These are phyloP conservation scores for Dorcoceras hygrometricum DNA, from an alignment of 257 asterid species.

Conservation along the genomic window DNA sequence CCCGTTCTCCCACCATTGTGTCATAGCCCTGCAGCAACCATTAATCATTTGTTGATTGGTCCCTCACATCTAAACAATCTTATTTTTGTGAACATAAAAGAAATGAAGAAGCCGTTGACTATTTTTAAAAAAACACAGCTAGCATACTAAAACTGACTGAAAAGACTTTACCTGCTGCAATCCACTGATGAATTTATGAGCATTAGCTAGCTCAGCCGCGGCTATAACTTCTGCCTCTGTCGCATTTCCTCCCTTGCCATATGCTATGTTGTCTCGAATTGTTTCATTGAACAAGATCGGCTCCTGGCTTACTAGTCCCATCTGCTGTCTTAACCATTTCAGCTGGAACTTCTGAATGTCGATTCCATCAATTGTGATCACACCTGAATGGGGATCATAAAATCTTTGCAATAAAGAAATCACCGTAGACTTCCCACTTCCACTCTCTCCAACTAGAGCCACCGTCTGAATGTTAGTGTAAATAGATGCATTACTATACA, in stretches of 20 bases:
- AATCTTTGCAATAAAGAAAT: slow-evolving; percentile 53
- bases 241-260: slow-evolving; percentile 57
- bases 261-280: slow-evolving; percentile 62
- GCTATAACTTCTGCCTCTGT: slow-evolving; percentile 58
- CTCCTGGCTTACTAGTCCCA: slow-evolving; percentile 81
- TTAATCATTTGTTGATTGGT: neutral
- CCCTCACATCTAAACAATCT: no score
- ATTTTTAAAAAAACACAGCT: no score
- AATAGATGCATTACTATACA: neutral
- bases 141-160: no score
- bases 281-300: slow-evolving; percentile 60
- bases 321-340: slow-evolving; percentile 71
- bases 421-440: slow-evolving; percentile 79
- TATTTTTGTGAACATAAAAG: no score
- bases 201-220: slow-evolving; percentile 69
- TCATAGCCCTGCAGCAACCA: slow-evolving; percentile 49
- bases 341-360: slow-evolving; percentile 51
- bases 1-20: slow-evolving; percentile 69
- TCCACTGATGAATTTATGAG: slow-evolving; percentile 68
- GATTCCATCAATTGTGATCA: slow-evolving; percentile 49
- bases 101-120: no score
- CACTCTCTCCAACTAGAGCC: slow-evolving; percentile 80
- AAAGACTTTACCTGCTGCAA: slow-evolving; percentile 60
- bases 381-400: slow-evolving; percentile 58
- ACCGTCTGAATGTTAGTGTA: slow-evolving; percentile 43